Evolutionary conservation across 2,329 filamentous ascomycete genomes (phyloP).

Genomic region (Pseudogymnoascus sp.): DNA sequence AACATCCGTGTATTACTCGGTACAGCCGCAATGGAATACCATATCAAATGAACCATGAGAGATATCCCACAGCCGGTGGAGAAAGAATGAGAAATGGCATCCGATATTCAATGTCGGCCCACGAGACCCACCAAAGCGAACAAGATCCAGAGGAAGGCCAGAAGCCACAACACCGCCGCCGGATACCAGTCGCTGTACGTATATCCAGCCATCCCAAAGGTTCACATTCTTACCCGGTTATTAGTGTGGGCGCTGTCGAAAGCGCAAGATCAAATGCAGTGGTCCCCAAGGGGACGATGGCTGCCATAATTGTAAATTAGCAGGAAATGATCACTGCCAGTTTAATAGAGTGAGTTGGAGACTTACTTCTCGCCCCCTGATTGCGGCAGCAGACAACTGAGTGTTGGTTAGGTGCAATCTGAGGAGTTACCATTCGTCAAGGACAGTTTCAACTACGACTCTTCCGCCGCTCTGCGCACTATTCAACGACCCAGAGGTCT

Average conservation of each 20-base stretch:
- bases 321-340: slow-evolving; percentile 63
- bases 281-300: slow-evolving; percentile 74
- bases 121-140: slow-evolving; percentile 20
- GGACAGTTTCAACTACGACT: slow-evolving; percentile 20
- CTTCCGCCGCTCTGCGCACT: slow-evolving; percentile 17
- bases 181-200: slow-evolving; percentile 47
- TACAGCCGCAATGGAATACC: slow-evolving; percentile 20
- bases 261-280: slow-evolving; percentile 91
- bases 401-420: not conserved
- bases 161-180: slow-evolving; percentile 26
- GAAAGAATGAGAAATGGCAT: slow-evolving; percentile 13
- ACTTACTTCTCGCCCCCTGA: not conserved
- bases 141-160: slow-evolving; percentile 21
- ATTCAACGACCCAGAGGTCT: slow-evolving; percentile 15
- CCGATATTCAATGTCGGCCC: slow-evolving; percentile 18
- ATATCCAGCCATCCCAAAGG: slow-evolving; percentile 13
- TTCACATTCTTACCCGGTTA: not conserved
- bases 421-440: slow-evolving; percentile 22
- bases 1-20: slow-evolving; percentile 23
- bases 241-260: slow-evolving; percentile 82
- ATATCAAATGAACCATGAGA: slow-evolving; percentile 25
- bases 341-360: slow-evolving; percentile 64
- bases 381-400: not conserved
- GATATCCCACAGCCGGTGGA: slow-evolving; percentile 18
- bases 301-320: slow-evolving; percentile 76